A percentile compares a stretch with the other conserved stretches of the same genome.
These are phyloP conservation scores for Anisodus tanguticus DNA, from an alignment of 257 asterid genomes.

Conservation along the genomic window DNA sequence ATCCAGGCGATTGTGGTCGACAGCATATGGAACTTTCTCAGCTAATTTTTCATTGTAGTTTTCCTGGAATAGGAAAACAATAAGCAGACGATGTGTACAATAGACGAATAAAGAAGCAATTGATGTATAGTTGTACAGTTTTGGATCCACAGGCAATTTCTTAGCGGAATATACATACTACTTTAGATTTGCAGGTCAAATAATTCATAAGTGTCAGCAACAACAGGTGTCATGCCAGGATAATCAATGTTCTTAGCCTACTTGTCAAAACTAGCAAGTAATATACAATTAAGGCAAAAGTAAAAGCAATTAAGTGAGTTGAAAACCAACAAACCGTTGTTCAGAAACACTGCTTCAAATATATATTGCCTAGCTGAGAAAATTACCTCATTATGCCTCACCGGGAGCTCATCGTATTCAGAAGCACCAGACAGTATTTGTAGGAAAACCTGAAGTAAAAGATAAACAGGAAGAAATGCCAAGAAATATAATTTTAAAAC, in stretches of 20 bases:
- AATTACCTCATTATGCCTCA: conserved; percentile 92
- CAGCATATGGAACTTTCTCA: conserved; percentile 68
- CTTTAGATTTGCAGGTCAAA: conserved; percentile 6
- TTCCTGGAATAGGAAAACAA: conserved; percentile 53
- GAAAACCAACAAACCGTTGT: conserved; percentile 22
- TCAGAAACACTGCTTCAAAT: conserved; percentile 8
- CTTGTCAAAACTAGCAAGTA: background rate
- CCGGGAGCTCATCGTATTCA: conserved; percentile 96
- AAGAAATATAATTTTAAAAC: background rate
- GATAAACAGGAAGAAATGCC: conserved; percentile 16
- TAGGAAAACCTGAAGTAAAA: conserved; percentile 68
- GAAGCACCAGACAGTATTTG: conserved; percentile 84
- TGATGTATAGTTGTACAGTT: background rate
- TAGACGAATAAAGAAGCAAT: conserved; percentile 22
- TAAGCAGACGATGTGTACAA: conserved; percentile 12
- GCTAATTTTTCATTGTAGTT: conserved; percentile 77
- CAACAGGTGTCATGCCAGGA: background rate
- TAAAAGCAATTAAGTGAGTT: conserved; percentile 11
- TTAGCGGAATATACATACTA: background rate
- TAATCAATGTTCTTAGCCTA: conserved; percentile 8
- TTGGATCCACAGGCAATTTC: background rate
- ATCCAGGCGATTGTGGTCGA: conserved; percentile 85
- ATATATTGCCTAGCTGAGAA: background rate
- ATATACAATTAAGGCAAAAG: conserved; percentile 11
- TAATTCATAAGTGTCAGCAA: conserved; percentile 21